Evolutionary conservation across 169 alveolate species (phyloP).

Genomic region (Neospora caninum): DNA sequence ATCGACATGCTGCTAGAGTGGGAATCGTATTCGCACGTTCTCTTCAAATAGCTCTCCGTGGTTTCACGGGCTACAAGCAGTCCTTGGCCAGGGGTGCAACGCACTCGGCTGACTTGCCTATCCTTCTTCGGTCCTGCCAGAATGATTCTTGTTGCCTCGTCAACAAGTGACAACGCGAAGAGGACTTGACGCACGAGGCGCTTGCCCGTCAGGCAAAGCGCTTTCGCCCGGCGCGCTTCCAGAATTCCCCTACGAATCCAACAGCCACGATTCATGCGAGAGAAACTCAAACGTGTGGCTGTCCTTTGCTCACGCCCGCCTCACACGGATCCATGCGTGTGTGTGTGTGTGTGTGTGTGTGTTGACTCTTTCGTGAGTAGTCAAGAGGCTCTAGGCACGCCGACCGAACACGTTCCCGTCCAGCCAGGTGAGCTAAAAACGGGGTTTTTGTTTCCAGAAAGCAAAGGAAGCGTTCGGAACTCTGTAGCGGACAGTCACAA

Average conservation of each 20-base stretch:
- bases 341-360: too few relatives aligned
- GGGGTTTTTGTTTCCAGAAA: too few relatives aligned
- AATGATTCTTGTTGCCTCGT: not conserved
- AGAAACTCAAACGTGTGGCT: not conserved
- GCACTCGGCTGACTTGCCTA: not conserved
- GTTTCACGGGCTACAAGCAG: not conserved
- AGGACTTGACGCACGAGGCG: not conserved
- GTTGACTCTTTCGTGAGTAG: too few relatives aligned
- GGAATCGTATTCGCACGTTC: not conserved
- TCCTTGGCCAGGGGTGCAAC: not conserved
- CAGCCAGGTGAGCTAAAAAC: too few relatives aligned
- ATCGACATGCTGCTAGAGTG: not conserved
- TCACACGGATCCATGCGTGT: too few relatives aligned
- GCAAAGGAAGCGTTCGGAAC: too few relatives aligned
- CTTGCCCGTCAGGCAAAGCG: not conserved
- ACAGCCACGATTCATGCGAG: not conserved
- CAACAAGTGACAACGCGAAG: slow-evolving; percentile 8
- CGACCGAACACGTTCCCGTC: too few relatives aligned
- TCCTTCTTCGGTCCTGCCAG: not conserved
- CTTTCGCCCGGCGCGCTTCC: slow-evolving; percentile 23
- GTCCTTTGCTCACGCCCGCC: too few relatives aligned
- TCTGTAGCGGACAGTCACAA: too few relatives aligned
- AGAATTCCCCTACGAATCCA: slow-evolving; percentile 4
- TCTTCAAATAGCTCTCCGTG: not conserved
- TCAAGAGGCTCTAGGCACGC: too few relatives aligned